Evolutionary conservation across 2,329 filamentous ascomycete genomes (phyloP).

Genomic region (Westerdykella aurantiaca): DNA sequence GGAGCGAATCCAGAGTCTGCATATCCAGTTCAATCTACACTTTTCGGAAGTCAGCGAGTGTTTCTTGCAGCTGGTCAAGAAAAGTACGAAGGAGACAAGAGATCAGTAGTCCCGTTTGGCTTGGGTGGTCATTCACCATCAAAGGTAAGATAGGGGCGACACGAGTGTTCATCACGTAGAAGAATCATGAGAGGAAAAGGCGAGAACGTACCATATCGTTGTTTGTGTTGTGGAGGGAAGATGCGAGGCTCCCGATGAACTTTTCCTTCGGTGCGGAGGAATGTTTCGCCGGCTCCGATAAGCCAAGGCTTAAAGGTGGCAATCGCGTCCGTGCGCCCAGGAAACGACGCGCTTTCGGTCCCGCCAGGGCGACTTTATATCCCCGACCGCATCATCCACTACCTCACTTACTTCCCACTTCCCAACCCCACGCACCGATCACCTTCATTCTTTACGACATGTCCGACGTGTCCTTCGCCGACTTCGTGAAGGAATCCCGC

Average conservation of each 20-base stretch:
- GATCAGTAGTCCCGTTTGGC: conserved; percentile 38
- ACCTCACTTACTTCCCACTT: not conserved
- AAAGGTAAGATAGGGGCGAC: conserved; percentile 39
- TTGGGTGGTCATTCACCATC: conserved; percentile 38
- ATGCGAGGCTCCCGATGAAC: conserved; percentile 1
- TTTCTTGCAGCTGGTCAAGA: conserved; percentile 4
- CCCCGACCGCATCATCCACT: no score
- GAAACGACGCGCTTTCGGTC: not conserved
- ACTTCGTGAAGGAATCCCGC: conserved; percentile 42
- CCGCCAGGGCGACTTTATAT: not conserved
- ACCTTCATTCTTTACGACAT: conserved; percentile 4
- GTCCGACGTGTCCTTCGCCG: conserved; percentile 25
- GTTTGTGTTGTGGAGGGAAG: conserved; percentile 18
- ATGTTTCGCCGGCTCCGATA: conserved; percentile 14
- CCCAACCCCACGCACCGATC: not conserved
- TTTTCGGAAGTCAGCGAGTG: conserved; percentile 16
- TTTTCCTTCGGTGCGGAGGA: conserved; percentile 15
- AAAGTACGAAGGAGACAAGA: conserved; percentile 4
- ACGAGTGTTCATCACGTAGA: conserved; percentile 33
- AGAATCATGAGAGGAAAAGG: conserved; percentile 4
- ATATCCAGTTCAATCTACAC: conserved; percentile 1
- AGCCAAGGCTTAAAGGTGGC: conserved; percentile 4
- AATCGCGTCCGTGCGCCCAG: conserved; percentile 4
- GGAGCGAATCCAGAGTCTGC: no score
- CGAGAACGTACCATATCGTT: conserved; percentile 23